These are phyloP conservation scores for Exophiala spinifera DNA, from an alignment of 2,329 filamentous ascomycete genomes.

Conservation along the genomic window DNA sequence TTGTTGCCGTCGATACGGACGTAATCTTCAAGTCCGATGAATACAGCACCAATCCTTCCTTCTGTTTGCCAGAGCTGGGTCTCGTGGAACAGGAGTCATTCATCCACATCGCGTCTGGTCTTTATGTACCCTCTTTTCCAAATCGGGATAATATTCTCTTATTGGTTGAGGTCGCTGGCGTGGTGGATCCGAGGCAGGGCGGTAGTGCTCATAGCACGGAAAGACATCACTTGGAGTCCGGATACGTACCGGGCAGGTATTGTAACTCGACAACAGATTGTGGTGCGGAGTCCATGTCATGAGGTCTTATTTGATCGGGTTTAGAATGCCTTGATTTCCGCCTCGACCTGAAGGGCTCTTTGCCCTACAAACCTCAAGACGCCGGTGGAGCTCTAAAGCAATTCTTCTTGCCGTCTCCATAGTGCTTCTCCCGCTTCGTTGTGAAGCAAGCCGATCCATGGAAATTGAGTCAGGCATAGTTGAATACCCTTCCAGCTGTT, in stretches of 20 bases:
- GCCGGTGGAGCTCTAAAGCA: not conserved
- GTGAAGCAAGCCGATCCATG: slow-evolving; percentile 1
- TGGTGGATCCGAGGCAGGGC: not conserved
- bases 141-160: slow-evolving; percentile 4
- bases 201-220: too few relatives aligned
- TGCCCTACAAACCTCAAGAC: too few relatives aligned
- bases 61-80: not conserved
- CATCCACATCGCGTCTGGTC: too few relatives aligned
- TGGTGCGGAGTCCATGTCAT: too few relatives aligned
- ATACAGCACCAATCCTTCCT: not conserved
- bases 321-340: too few relatives aligned
- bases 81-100: not conserved
- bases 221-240: too few relatives aligned
- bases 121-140: not conserved
- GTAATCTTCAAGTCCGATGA: not conserved
- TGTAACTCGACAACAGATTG: too few relatives aligned
- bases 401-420: not conserved
- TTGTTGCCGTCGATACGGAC: not conserved
- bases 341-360: too few relatives aligned
- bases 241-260: too few relatives aligned
- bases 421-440: not conserved
- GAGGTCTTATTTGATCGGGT: too few relatives aligned
- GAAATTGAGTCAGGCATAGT: not conserved
- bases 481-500: not conserved
- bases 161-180: not conserved